phyloP scores from a whole-genome alignment of 2,329 filamentous ascomycete genomes.

The Aureobasidium musti region DNA sequence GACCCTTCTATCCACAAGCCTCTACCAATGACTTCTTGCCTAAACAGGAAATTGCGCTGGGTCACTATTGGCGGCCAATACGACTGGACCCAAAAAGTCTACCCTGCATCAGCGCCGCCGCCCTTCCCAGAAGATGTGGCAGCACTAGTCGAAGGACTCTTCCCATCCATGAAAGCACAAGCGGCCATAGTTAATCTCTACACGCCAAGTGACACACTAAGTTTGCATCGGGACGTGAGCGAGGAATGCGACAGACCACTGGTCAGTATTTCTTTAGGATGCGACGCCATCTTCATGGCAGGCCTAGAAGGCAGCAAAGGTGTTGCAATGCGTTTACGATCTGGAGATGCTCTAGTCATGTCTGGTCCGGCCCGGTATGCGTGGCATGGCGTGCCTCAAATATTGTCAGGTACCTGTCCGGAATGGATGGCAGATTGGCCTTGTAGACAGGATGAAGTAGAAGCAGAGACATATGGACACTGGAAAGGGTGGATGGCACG shows the following conservation, averaged over 20 bases:
- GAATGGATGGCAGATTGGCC: conserved; percentile 75
- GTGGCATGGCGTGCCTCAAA: conserved; percentile 93
- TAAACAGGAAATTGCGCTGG: conserved; percentile 86
- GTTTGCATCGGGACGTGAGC: conserved; percentile 90
- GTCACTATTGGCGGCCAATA: conserved; percentile 94
- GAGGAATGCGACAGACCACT: conserved; percentile 77
- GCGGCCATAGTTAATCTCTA: conserved; percentile 96
- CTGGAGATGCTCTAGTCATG: conserved; percentile 92
- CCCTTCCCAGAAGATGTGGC: conserved; percentile 74
- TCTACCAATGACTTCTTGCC: conserved; percentile 66
- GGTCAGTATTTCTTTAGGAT: conserved; percentile 84
- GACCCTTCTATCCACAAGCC: conserved; percentile 74
- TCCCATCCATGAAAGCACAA: conserved; percentile 75
- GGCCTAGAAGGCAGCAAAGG: conserved; percentile 53
- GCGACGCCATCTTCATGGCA: conserved; percentile 85
- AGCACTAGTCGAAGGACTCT: conserved; percentile 66
- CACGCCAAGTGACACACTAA: conserved; percentile 84
- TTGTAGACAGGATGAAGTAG: conserved; percentile 37
- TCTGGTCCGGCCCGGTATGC: conserved; percentile 76
- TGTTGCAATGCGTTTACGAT: conserved; percentile 68
- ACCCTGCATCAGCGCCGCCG: conserved; percentile 69
- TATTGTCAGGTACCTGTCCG: conserved; percentile 78
- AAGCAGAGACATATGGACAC: conserved; percentile 53
- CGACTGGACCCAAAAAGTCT: conserved; percentile 87
- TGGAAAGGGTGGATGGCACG: conserved; percentile 87